These are phyloP conservation scores for Ogataea salicorniae DNA, from an alignment of 805 yeast genomes.

Conservation along the genomic window DNA sequence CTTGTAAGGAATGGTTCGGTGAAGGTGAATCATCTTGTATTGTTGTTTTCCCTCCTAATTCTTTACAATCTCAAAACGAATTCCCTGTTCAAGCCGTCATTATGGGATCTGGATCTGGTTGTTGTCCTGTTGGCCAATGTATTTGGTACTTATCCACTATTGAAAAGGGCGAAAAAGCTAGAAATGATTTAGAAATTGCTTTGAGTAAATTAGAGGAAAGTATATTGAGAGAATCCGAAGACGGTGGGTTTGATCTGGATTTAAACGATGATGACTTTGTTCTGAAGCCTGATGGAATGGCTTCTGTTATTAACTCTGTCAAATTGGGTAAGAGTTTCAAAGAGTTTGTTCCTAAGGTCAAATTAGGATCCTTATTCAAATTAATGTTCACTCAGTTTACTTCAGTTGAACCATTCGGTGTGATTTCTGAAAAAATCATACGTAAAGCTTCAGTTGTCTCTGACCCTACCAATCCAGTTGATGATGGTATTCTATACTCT, in stretches of 20 bases:
- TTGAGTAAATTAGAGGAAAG: slow-evolving; percentile 73
- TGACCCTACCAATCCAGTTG: slow-evolving; percentile 31
- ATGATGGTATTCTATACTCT: slow-evolving; percentile 44
- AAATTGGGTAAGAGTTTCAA: slow-evolving; percentile 81
- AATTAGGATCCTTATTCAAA: slow-evolving; percentile 55
- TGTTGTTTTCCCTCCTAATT: slow-evolving; percentile 87
- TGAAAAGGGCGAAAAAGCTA: slow-evolving; percentile 65
- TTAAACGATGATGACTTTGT: slow-evolving; percentile 50
- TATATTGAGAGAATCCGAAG: slow-evolving; percentile 72
- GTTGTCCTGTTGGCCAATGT: slow-evolving; percentile 80
- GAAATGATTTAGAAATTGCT: slow-evolving; percentile 75
- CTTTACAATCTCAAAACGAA: slow-evolving; percentile 60
- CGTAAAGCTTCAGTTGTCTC: slow-evolving; percentile 21
- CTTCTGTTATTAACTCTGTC: slow-evolving; percentile 71
- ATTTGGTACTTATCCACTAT: slow-evolving; percentile 86
- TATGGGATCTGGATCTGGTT: slow-evolving; percentile 82
- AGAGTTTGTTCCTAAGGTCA: slow-evolving; percentile 78
- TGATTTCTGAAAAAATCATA: slow-evolving; percentile 39
- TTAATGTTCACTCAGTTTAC: slow-evolving; percentile 57
- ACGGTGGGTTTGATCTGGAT: slow-evolving; percentile 49
- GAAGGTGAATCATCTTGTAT: slow-evolving; percentile 80
- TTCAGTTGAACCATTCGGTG: slow-evolving; percentile 51
- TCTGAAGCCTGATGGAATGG: slow-evolving; percentile 47
- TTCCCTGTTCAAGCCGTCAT: slow-evolving; percentile 82
- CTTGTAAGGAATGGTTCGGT: slow-evolving; percentile 88